These are phyloP conservation scores for Scutellaria galericulata DNA, from an alignment of 257 asterid genomes.

Conservation along the genomic window DNA sequence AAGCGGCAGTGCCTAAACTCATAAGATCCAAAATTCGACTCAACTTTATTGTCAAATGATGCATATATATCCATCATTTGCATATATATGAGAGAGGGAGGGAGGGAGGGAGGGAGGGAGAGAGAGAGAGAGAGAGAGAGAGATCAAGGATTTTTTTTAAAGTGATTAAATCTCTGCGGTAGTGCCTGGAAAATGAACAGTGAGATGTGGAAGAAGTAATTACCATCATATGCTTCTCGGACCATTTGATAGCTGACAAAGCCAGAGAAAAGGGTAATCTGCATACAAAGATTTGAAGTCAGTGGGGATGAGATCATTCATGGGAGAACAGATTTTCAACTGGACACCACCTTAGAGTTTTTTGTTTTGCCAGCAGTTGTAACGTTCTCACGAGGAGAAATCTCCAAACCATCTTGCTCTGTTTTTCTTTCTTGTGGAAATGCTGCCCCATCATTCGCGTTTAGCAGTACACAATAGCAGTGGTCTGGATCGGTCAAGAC, in stretches of 20 bases:
- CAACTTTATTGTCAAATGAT: slow-evolving; percentile 18
- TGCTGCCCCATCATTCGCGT: slow-evolving; percentile 93
- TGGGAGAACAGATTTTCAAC: slow-evolving; percentile 15
- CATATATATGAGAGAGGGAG: too few species aligned
- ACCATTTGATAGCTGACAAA: slow-evolving; percentile 99
- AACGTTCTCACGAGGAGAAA: slow-evolving; percentile 51
- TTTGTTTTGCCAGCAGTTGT: slow-evolving; percentile 57
- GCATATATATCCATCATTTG: slow-evolving; percentile 14
- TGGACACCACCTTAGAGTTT: slow-evolving; percentile 68
- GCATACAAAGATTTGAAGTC: slow-evolving; percentile 35
- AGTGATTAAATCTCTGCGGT: slow-evolving; percentile 10
- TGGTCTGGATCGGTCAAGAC: slow-evolving; percentile 95
- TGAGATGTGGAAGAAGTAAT: slow-evolving; percentile 20
- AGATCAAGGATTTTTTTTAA: neutral
- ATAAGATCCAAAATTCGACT: slow-evolving; percentile 10
- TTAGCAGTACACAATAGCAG: slow-evolving; percentile 92
- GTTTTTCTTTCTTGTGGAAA: slow-evolving; percentile 62
- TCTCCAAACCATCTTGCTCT: slow-evolving; percentile 46
- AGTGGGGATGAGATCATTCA: slow-evolving; percentile 19
- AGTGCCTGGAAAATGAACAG: slow-evolving; percentile 18
- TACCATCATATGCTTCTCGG: slow-evolving; percentile 97
- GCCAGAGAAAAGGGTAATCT: slow-evolving; percentile 96
- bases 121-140: neutral
- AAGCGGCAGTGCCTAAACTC: slow-evolving; percentile 15
- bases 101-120: neutral